Base-by-base conservation (phyloP, 169 alveolate species). In the Plasmodium knowlesi region DNA sequence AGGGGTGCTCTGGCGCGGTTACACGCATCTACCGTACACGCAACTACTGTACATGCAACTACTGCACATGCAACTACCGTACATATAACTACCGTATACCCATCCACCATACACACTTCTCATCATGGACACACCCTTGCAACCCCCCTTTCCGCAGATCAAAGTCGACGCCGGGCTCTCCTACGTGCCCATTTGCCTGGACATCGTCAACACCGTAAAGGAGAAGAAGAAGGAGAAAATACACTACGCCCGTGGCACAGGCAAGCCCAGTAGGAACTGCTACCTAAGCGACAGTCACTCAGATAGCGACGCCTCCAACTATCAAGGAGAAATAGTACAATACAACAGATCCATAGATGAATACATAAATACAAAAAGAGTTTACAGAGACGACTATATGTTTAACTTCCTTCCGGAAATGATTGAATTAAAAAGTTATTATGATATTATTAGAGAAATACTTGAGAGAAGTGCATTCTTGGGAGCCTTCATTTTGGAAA, bases 341-440 rank as follows among this genome's bases (percentile, higher is more conserved):
- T 89, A 89, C 30, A 89, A 89, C 34, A 41, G 54, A 89, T 89
- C 90, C 0, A 79, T 89, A 28, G 94, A 89, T 43, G 94, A 89
- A 71, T 89, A 89, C 67, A 79, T 57, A 8, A 41, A 89, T 25
- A 89, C 94, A 30, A 78, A 53, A 67, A 54, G 94, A 19, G 54
- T 89, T 8, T 89, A 89, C 46, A 78, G 19, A 54, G 82, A 89
- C 72, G 94, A 89, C 25, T 61, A 89, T 12, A 37, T 89, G 72
- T 89, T 89, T 89, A 89, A 89, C 43, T 89, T 89, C 25, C 82
- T 89, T 1, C 94, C 94, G 39, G 94, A 79, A 79, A 57, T 89
- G 46, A 73, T 89, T 4, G 39, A 79, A 61, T 41, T 89, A 25
- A 89, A 61, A 25, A 39, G 32, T 0, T 89, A 89, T 19, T 89